Conservation (phyloP, 1,284 basidiomycete species). For the Tylopilus orsonianus region DNA sequence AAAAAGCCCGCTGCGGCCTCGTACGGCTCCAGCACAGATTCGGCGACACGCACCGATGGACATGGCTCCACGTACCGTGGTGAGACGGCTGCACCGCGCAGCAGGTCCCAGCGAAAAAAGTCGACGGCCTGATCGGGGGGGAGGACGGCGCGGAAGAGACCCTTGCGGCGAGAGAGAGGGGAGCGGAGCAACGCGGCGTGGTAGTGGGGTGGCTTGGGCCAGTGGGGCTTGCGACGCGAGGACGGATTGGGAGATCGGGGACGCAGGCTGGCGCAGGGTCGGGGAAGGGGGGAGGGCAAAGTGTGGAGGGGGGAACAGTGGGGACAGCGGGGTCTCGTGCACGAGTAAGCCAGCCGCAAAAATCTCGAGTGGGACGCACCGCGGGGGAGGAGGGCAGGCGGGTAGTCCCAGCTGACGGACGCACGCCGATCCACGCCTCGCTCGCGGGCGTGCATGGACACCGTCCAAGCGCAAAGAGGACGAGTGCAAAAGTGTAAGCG, state of each 20-base stretch:
- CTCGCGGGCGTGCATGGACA: slow-evolving; percentile 15
- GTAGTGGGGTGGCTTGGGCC: slow-evolving; percentile 35
- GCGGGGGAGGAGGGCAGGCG: slow-evolving; percentile 25
- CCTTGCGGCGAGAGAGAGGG: slow-evolving; percentile 29
- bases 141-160: slow-evolving; percentile 26
- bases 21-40: slow-evolving; percentile 24
- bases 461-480: slow-evolving; percentile 7
- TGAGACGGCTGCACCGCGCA: slow-evolving; percentile 6
- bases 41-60: slow-evolving; percentile 18
- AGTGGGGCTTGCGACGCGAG: slow-evolving; percentile 14
- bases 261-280: background rate
- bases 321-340: slow-evolving; percentile 6
- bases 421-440: too few species aligned
- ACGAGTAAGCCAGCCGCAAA: slow-evolving; percentile 26
- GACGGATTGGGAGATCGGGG: slow-evolving; percentile 12
- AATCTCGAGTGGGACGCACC: slow-evolving; percentile 32
- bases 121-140: slow-evolving; percentile 22
- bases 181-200: slow-evolving; percentile 32
- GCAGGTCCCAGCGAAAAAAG: slow-evolving; percentile 28
- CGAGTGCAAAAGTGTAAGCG: too few species aligned
- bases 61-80: background rate
- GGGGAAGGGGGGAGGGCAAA: slow-evolving; percentile 1
- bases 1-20: slow-evolving; percentile 31
- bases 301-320: slow-evolving; percentile 5
- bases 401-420: slow-evolving; percentile 28